Base-by-base conservation (phyloP, 2,329 filamentous ascomycete species). In the Botryotinia globosa region DNA sequence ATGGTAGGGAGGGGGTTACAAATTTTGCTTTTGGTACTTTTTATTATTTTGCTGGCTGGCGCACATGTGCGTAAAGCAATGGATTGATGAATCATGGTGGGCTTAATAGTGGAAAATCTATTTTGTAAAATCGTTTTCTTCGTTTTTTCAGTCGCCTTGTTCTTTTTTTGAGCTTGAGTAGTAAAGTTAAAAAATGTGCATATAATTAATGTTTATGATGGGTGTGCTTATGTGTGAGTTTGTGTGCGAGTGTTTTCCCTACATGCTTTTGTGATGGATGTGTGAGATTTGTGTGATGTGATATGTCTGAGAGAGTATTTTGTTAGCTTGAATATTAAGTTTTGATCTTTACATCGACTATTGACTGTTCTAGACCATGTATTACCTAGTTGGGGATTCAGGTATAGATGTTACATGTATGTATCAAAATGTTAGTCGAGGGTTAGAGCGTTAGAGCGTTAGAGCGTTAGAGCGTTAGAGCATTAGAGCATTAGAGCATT, bases 71-170 rank as follows among this genome's bases (percentile, higher is more conserved):
- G 75, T 72, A 69, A 56, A 64, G 70, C 69, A 67, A 66, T 72
- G 71, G 71, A 68, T 67, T 74, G 73, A 77, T 77, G 75, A 77
- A 76, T 76, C 75, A 78, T 76, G 74, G 76, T 61, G 76, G 76
- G 67, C 74, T 76, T 79, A 80, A 79, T 80, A 79, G 76, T 75
- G 77, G 74, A 77, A 58, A 63, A 76, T 77, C 77, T 75, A 77
- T 77, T 78, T 74, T 77, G 74, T 76, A 73, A 73, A 75, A 69
- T 63, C 58, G 69, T 62, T 67, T 37, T 29, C 5, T 7, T 61
- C 32, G 4, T 54, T 29, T 56, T 25, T 45, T 20, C n/a, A 14
- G 20, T 29, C n/a, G n/a, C n/a, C n/a, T 67, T 37, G 25, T 56
- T 29, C 18, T 56, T 54, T 67, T 39, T 39, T 67, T 56, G 64